Base-by-base conservation (phyloP, 331 rosid species). In the Prunus yedoensis region DNA sequence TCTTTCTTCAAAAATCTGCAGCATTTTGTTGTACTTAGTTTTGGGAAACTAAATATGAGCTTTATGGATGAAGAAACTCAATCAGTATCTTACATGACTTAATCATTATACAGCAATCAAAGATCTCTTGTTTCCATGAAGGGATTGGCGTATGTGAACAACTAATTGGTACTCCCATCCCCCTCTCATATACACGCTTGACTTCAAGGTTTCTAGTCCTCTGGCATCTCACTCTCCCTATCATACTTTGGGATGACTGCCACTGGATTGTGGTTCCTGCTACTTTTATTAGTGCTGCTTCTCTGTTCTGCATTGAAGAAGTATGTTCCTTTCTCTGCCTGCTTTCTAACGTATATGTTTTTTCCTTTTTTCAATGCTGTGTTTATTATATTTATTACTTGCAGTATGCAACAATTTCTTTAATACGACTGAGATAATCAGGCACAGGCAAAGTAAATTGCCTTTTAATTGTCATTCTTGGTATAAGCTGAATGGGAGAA, bases 201-300 rank as follows among this genome's bases (percentile, higher is more conserved):
- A 93, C 98, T 38, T 93, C 98, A 62, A 84, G 98, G 83, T 87
- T 93, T 82, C 93, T 93, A 61, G 94, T 93, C 78, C 82, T 93
- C 14, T 93, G 98, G 98, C 89, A 91, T 84, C 69, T 93, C 51
- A 93, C 97, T 4, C 98, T 93, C 18, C 98, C 98, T 43, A 65
- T 93, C 86, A 93, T 91, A 75, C 96, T 93, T 28, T 93, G 98
- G 98, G 97, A 93, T 77, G 98, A 91, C 49, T 93, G 98, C 74
- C 97, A 87, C 8, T 93, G 98, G 98, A 87, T 93, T 64, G 98
- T 93, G 50, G 88, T 93, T 85, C 98, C 98, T 45, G 97, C 98
- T 53, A 93, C 98, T 70, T 93, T 93, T 51, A 20, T 93, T 11
- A 93, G 97, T 10, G 98, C 98, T 13, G 92, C 98, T 21, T 84